Base-by-base conservation (phyloP, 345 rosid genomes). In the Eutrema japonicum region DNA sequence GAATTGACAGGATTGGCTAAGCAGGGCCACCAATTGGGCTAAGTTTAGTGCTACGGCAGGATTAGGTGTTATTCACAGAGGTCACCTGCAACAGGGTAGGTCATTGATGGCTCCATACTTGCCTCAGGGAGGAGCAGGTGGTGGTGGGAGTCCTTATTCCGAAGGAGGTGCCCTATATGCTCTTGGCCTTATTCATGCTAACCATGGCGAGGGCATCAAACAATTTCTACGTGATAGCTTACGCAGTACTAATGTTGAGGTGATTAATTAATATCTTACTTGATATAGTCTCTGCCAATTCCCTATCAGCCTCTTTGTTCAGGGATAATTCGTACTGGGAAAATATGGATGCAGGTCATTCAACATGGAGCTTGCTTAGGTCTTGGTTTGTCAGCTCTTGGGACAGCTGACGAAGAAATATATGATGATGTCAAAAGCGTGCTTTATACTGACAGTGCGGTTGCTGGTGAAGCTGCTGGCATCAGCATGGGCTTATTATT, bases 281-380 rank as follows among this genome's bases (percentile, higher is more conserved):
- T 46, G 4, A 12, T 10, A 41, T 51, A 37, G 65, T 40, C 36
- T 75, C 11, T 58, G 43, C 41, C 40, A 30, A 8, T 33, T 56
- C 10, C 70, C 13, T 35, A 50, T 30, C 3, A 64, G 41, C 41
- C 10, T 64, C 54, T 51, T 67, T 80, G 81, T 22, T 73, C 53
- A 55, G 59, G 7, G 42, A 50, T 14, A 32, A 49, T 35, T 8
- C 33, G 2, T 70, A 47, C 30, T 63, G 18, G 32, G 26, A 16
- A 76, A 51, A 51, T 58, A 2, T 72, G 64, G 69, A 71, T 71
- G 38, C 83, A 96, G 99, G 98, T 96, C 68, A 90, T 96, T 78
- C 99, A 96, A 83, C 99, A 96, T 38, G 99, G 99, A 70, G 99
- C 98, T 41, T 96, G 99, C 82, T 79, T 96, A 81, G 99, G 99